Evolutionary conservation across 2,329 filamentous ascomycete genomes (phyloP).

Genomic region (Berkeleyomyces basicola): DNA sequence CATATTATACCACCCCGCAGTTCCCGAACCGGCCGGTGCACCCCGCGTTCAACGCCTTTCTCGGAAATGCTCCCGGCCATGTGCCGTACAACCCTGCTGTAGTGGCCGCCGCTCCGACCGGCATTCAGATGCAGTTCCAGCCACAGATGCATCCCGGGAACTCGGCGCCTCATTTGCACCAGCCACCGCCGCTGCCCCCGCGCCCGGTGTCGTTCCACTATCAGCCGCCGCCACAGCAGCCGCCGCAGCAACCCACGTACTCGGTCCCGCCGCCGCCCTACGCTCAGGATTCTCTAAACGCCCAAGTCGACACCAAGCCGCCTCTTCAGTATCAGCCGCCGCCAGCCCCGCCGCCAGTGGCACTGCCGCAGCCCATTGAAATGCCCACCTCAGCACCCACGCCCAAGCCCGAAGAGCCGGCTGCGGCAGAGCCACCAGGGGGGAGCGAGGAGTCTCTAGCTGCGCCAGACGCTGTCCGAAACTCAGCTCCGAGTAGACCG

Average conservation of each 20-base stretch:
- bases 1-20: neutral
- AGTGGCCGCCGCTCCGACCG: neutral
- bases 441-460: too few relatives aligned
- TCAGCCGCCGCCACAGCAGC: neutral
- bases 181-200: neutral
- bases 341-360: neutral
- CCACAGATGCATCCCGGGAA: neutral
- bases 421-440: neutral
- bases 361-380: neutral
- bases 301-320: neutral
- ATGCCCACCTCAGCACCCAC: neutral
- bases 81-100: slow-evolving; percentile 3
- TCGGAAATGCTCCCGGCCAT: neutral
- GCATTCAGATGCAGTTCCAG: neutral
- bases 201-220: neutral
- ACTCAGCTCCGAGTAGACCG: neutral
- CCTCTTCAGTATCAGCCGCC: neutral
- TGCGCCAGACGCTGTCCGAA: neutral
- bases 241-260: neutral
- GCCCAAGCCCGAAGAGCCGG: neutral
- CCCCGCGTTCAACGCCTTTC: neutral
- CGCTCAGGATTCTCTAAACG: neutral
- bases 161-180: neutral
- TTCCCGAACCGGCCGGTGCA: neutral
- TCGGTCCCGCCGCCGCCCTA: neutral